Evolutionary conservation across 768 basidiomycete species (phyloP).

Genomic region (Suillus cothurnatus): DNA sequence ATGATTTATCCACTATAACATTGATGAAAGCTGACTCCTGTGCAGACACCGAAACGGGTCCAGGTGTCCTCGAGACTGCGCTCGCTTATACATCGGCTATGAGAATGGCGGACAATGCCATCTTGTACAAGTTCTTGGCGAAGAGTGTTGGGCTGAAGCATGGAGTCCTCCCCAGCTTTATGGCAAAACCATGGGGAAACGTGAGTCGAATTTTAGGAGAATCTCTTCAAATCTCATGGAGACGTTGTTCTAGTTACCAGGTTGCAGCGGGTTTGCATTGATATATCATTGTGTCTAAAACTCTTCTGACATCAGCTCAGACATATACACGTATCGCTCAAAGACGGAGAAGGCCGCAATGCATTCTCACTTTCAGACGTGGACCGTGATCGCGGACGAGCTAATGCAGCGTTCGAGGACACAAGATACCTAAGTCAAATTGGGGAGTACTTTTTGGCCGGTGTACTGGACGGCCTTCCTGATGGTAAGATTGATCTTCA

Average conservation of each 20-base stretch:
- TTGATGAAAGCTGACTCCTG: conserved; percentile 8
- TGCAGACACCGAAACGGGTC: conserved; percentile 90
- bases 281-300: not conserved
- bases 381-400: conserved; percentile 64
- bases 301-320: conserved; percentile 36
- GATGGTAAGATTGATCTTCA: conserved; percentile 60
- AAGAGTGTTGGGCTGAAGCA: conserved; percentile 92
- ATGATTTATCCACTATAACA: conserved; percentile 11
- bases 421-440: conserved; percentile 81
- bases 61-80: conserved; percentile 86
- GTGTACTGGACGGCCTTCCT: conserved; percentile 83
- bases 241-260: conserved; percentile 67
- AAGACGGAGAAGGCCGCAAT: conserved; percentile 68
- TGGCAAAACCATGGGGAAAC: conserved; percentile 97
- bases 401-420: conserved; percentile 75
- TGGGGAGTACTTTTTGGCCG: conserved; percentile 94
- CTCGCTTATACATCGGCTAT: conserved; percentile 79
- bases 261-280: conserved; percentile 80
- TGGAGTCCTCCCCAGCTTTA: conserved; percentile 92
- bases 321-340: conserved; percentile 91
- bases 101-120: conserved; percentile 89
- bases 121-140: conserved; percentile 88
- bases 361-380: conserved; percentile 72
- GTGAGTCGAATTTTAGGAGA: conserved; percentile 44
- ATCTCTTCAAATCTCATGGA: conserved; percentile 11